Evolutionary conservation across 768 basidiomycete species (phyloP).

Genomic region (Coprinellus aureogranulatus): DNA sequence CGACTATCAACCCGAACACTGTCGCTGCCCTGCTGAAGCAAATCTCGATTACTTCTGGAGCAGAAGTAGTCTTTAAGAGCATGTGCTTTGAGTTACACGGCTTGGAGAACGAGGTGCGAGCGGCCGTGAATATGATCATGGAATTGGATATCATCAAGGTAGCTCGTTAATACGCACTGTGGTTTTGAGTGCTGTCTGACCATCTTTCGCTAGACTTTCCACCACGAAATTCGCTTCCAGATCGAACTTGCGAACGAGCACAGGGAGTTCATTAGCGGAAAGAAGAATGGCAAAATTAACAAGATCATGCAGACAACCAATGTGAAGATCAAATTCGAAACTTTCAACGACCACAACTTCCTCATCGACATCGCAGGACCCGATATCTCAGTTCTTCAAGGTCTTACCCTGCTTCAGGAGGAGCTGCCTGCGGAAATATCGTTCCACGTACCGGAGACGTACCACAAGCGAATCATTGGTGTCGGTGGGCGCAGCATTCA

Average conservation of each 20-base stretch:
- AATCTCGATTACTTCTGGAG: constrained; percentile 82
- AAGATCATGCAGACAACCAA: constrained; percentile 98
- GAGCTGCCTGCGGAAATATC: constrained; percentile 98
- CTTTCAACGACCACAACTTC: constrained; percentile 94
- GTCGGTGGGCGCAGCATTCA: constrained; percentile 98
- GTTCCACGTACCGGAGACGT: constrained; percentile 97
- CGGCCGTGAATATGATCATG: constrained; percentile 80
- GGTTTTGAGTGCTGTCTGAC: too few species aligned
- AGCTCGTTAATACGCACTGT: too few species aligned
- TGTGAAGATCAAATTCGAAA: constrained; percentile 99
- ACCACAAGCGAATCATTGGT: constrained; percentile 98
- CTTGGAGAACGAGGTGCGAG: constrained; percentile 84
- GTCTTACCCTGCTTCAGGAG: constrained; percentile 87
- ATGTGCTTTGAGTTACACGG: constrained; percentile 99
- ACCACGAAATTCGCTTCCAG: constrained; percentile 97
- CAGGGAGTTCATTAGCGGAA: constrained; percentile 96
- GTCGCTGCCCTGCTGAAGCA: constrained; percentile 83
- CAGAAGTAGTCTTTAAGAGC: constrained; percentile 94
- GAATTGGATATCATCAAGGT: constrained; percentile 93
- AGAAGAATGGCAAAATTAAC: constrained; percentile 99
- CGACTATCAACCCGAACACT: constrained; percentile 76
- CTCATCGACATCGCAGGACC: constrained; percentile 88
- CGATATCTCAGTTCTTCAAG: constrained; percentile 81
- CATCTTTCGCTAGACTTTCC: constrained; percentile 62
- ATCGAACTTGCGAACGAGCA: constrained; percentile 98